A percentile compares a stretch with the other conserved stretches of the same genome.
These are phyloP conservation scores for Symbiodinium pilosum DNA, from an alignment of 73 alveolate species.

Conservation along the genomic window DNA sequence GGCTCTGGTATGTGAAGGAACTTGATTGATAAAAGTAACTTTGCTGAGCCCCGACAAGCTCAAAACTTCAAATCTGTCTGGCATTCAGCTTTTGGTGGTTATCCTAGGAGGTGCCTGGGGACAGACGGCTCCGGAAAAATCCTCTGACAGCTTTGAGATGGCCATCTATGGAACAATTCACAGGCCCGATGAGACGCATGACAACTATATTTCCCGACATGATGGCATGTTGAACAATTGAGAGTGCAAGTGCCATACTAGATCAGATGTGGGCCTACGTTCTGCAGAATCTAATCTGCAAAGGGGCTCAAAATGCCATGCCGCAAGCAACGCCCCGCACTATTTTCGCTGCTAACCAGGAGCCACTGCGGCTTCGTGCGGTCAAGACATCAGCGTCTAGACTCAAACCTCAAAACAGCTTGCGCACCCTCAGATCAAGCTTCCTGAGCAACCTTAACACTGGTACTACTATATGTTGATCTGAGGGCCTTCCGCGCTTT, in stretches of 20 bases:
- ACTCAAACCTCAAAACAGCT: too few relatives aligned
- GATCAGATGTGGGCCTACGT: constrained; percentile 35
- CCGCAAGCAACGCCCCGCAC: too few relatives aligned
- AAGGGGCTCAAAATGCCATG: too few relatives aligned
- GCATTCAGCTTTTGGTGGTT: not conserved
- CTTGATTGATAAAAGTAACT: not conserved
- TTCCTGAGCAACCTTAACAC: too few relatives aligned
- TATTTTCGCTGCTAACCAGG: too few relatives aligned
- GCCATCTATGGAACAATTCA: not conserved
- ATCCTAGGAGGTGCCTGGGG: constrained; percentile 1
- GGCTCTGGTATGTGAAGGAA: not conserved
- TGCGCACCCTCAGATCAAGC: too few relatives aligned
- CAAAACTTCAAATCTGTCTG: not conserved
- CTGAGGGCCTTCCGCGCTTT: too few relatives aligned
- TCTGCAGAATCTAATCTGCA: too few relatives aligned
- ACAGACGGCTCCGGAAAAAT: not conserved
- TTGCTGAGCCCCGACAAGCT: not conserved
- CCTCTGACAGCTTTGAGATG: not conserved
- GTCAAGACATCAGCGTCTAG: too few relatives aligned
- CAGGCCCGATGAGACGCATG: not conserved
- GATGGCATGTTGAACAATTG: not conserved
- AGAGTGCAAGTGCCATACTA: not conserved
- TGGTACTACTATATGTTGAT: too few relatives aligned
- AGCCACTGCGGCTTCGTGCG: too few relatives aligned
- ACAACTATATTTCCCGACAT: not conserved